These are phyloP conservation scores for Martiniozyma asiatica DNA, from an alignment of 1,139 yeast genomes.

Conservation along the genomic window DNA sequence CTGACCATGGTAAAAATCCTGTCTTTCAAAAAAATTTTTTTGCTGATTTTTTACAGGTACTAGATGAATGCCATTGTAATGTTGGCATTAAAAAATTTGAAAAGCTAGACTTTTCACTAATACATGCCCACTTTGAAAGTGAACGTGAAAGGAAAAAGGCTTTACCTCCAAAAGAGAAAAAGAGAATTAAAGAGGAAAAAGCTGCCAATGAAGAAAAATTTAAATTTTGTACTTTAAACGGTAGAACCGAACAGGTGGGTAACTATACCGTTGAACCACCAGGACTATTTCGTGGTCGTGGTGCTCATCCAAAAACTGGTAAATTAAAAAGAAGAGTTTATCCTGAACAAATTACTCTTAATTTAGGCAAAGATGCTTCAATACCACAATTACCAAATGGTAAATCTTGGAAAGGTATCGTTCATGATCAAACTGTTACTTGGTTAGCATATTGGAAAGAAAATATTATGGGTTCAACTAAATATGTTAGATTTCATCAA, in stretches of 20 bases:
- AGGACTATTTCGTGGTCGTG: conserved; percentile 90
- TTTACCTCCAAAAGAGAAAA: conserved; percentile 61
- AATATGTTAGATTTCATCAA: conserved; percentile 87
- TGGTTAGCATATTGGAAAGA: conserved; percentile 99
- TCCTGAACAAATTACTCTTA: conserved; percentile 84
- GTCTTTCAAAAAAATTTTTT: conserved; percentile 82
- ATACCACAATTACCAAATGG: conserved; percentile 82
- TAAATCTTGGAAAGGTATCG: conserved; percentile 81
- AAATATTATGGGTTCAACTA: conserved; percentile 70
- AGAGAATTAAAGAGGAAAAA: conserved; percentile 54
- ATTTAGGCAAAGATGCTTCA: conserved; percentile 59
- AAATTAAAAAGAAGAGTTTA: conserved; percentile 68
- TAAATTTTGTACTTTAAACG: conserved; percentile 72
- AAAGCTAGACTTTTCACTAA: conserved; percentile 69
- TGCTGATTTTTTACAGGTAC: conserved; percentile 57
- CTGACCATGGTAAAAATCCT: conserved; percentile 83
- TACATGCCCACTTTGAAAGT: conserved; percentile 60
- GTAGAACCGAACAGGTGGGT: conserved; percentile 85
- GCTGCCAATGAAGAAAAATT: conserved; percentile 72
- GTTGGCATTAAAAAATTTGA: conserved; percentile 47
- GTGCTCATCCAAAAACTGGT: conserved; percentile 95
- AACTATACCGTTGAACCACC: conserved; percentile 95
- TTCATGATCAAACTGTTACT: conserved; percentile 80
- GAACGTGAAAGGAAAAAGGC: conserved; percentile 63
- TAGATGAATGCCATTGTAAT: conserved; percentile 41